A percentile compares a stretch with the other conserved stretches of the same genome.
Conservation (phyloP, 2,329 filamentous ascomycete species). For the Colletotrichum spaethianum region DNA sequence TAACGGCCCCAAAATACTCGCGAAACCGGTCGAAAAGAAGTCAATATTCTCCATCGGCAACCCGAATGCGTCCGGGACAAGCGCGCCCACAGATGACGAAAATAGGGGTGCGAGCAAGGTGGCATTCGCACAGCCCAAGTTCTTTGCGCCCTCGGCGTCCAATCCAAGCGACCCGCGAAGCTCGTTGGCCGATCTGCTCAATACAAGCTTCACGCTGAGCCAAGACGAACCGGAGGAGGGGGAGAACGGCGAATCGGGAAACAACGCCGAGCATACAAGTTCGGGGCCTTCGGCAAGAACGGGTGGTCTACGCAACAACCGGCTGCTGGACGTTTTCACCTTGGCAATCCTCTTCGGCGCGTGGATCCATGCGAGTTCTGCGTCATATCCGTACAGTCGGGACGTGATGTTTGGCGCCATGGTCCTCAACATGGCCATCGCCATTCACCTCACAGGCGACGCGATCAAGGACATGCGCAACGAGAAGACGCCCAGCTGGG, state of each 20-base stretch:
- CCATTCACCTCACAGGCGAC: constrained; percentile 37
- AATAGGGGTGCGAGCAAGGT: constrained; percentile 46
- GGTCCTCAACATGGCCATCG: constrained; percentile 36
- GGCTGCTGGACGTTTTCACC: constrained; percentile 40
- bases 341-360: constrained; percentile 32
- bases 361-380: constrained; percentile 40
- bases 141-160: constrained; percentile 65
- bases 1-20: constrained; percentile 73
- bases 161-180: constrained; percentile 57
- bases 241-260: constrained; percentile 8
- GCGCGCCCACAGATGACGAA: constrained; percentile 14
- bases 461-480: constrained; percentile 33
- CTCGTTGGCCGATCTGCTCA: constrained; percentile 60
- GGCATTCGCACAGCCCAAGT: constrained; percentile 72
- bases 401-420: constrained; percentile 42
- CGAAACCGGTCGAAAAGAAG: constrained; percentile 60
- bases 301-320: constrained; percentile 34
- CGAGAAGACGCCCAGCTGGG: constrained; percentile 29
- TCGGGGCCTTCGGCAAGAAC: constrained; percentile 8
- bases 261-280: constrained; percentile 9
- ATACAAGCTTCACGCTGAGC: constrained; percentile 59
- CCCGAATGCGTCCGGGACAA: constrained; percentile 23
- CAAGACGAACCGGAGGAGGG: constrained; percentile 45
- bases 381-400: constrained; percentile 36
- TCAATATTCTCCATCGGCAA: constrained; percentile 65